Percentiles rank a stretch among this genome's conserved stretches.
These are phyloP conservation scores for Panicum virgatum DNA, from an alignment of 202 grass and related monocot species.

Conservation along the genomic window DNA sequence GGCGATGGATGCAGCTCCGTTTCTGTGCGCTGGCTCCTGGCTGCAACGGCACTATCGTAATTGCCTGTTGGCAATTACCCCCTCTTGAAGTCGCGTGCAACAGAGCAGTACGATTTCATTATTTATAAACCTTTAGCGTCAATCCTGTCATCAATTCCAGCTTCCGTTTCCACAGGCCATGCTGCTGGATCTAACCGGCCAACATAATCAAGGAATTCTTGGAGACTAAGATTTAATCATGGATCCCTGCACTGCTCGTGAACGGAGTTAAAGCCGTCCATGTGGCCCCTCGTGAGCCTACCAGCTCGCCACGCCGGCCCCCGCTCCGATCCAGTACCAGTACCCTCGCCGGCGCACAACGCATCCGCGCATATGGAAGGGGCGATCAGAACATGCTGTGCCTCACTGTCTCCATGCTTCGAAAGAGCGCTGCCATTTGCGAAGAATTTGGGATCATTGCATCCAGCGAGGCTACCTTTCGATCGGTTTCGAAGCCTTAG, in stretches of 20 bases:
- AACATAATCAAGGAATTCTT: background rate
- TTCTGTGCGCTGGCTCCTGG: background rate
- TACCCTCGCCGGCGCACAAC: slow-evolving; percentile 3
- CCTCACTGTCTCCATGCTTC: background rate
- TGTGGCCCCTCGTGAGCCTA: slow-evolving; percentile 43
- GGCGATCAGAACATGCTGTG: background rate
- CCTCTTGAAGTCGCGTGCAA: background rate
- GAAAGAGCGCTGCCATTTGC: background rate
- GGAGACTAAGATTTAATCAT: slow-evolving; percentile 1
- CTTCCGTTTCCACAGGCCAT: background rate
- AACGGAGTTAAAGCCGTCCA: slow-evolving; percentile 27
- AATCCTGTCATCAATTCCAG: background rate
- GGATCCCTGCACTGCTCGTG: background rate
- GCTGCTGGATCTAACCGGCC: background rate
- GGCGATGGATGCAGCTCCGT: background rate
- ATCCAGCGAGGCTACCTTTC: background rate
- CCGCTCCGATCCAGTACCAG: too few species aligned
- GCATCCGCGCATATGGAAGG: background rate
- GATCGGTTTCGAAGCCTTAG: background rate
- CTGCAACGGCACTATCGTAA: background rate
- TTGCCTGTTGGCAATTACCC: background rate
- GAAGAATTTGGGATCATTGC: background rate
- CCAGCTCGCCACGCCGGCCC: background rate
- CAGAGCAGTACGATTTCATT: background rate
- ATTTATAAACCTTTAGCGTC: background rate